These are phyloP conservation scores for Trichoderma sp. DNA, from an alignment of 2,329 filamentous ascomycete species.

Conservation along the genomic window DNA sequence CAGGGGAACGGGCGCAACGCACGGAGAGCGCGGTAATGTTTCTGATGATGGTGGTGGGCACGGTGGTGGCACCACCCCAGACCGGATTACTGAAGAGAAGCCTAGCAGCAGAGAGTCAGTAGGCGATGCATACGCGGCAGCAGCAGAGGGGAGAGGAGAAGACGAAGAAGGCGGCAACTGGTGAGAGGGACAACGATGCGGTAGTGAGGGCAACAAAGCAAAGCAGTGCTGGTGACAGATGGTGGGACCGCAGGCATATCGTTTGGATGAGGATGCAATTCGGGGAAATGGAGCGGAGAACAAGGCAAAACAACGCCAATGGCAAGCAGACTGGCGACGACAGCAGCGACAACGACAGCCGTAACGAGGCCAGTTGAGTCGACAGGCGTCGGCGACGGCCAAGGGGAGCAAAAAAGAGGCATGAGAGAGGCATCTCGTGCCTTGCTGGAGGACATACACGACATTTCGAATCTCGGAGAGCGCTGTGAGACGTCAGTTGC, in stretches of 20 bases:
- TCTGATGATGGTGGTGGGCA: conserved; percentile 53
- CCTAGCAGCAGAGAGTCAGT: conserved; percentile 35
- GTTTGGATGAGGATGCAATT: background rate
- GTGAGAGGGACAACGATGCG: background rate
- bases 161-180: background rate
- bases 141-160: background rate
- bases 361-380: background rate
- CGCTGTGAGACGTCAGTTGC: conserved; percentile 42
- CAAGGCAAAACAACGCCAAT: background rate
- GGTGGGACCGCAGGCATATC: background rate
- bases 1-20: conserved; percentile 41
- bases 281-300: background rate
- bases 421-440: background rate
- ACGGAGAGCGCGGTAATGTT: conserved; percentile 59
- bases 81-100: conserved; percentile 60
- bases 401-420: background rate
- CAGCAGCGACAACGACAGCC: background rate
- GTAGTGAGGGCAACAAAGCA: background rate
- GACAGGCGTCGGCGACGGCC: background rate
- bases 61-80: conserved; percentile 49
- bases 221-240: background rate
- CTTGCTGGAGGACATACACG: conserved; percentile 37
- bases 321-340: background rate
- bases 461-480: conserved; percentile 51
- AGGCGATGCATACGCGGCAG: conserved; percentile 3